phyloP scores from a whole-genome alignment of 2,329 filamentous ascomycete genomes.

The Xylaria arbuscula region DNA sequence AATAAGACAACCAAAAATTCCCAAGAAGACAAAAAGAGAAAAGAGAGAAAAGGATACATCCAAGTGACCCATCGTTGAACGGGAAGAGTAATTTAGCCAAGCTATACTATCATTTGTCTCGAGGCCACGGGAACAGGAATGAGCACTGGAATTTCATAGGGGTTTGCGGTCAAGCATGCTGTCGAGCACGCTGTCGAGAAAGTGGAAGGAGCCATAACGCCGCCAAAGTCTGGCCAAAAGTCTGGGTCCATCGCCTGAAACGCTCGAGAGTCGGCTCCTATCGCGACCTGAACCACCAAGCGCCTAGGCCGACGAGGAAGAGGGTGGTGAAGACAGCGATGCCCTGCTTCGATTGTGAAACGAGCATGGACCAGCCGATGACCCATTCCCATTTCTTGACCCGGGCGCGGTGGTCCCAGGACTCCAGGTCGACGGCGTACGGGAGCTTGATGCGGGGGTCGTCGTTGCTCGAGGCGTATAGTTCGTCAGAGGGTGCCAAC shows the following conservation, averaged over 20 bases:
- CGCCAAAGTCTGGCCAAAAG: neutral
- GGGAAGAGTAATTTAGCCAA: neutral
- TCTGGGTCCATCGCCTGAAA: constrained; percentile 2
- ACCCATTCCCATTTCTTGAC: constrained; percentile 51
- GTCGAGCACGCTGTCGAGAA: neutral
- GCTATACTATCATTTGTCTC: neutral
- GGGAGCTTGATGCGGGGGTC: constrained; percentile 55
- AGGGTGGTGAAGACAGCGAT: constrained; percentile 59
- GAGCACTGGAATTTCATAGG: neutral
- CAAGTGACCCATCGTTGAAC: neutral
- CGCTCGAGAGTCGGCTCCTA: constrained; percentile 39
- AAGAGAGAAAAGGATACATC: neutral
- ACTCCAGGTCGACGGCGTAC: constrained; percentile 64
- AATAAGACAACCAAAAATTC: neutral
- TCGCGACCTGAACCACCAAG: constrained; percentile 57
- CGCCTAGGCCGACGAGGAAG: constrained; percentile 55
- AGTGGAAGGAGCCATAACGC: neutral
- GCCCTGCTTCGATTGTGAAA: constrained; percentile 65
- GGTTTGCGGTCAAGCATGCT: neutral
- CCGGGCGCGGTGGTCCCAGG: constrained; percentile 61
- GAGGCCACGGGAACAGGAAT: neutral
- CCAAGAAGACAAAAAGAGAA: neutral
- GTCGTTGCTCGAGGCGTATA: neutral
- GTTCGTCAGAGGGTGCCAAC: constrained; percentile 51
- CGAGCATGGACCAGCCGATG: constrained; percentile 65